phyloP scores from a whole-genome alignment of 164 flowering plant genomes.

The Umbellularia californica region DNA sequence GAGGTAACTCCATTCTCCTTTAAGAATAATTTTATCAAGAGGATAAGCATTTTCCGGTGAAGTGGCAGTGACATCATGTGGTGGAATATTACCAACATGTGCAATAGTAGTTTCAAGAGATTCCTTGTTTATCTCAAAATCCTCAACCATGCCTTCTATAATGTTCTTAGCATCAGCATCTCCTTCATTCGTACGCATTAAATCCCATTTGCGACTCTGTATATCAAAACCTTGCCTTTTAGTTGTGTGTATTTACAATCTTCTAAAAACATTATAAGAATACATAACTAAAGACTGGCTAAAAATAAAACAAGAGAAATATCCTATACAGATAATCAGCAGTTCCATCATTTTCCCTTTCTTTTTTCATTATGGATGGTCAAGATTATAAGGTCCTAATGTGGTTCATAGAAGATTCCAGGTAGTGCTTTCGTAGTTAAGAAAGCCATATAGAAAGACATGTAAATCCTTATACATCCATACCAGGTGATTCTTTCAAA shows the following conservation, averaged over 20 bases:
- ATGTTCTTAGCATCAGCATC: conserved; percentile 25
- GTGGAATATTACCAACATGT: conserved; percentile 50
- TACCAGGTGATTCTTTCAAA: too few species aligned
- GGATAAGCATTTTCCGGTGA: conserved; percentile 71
- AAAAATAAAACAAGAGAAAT: too few species aligned
- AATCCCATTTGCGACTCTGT: conserved; percentile 42
- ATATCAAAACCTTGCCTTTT: background rate
- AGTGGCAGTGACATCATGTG: conserved; percentile 57
- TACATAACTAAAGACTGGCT: background rate
- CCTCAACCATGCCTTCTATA: conserved; percentile 31
- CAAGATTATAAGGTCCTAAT: too few species aligned
- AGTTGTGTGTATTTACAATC: background rate
- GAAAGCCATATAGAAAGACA: too few species aligned
- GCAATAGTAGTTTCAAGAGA: conserved; percentile 39
- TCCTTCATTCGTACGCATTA: conserved; percentile 29
- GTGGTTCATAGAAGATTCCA: too few species aligned
- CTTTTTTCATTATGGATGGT: too few species aligned
- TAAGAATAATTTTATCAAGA: conserved; percentile 59
- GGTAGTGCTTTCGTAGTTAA: too few species aligned
- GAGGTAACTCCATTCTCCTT: conserved; percentile 66
- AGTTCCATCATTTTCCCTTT: too few species aligned
- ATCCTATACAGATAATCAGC: too few species aligned
- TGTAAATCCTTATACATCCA: too few species aligned
- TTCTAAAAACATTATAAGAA: background rate
- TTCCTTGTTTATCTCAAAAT: conserved; percentile 30